Evolutionary conservation across 768 basidiomycete species (phyloP).

Genomic region (Hirschioporus abietinus): DNA sequence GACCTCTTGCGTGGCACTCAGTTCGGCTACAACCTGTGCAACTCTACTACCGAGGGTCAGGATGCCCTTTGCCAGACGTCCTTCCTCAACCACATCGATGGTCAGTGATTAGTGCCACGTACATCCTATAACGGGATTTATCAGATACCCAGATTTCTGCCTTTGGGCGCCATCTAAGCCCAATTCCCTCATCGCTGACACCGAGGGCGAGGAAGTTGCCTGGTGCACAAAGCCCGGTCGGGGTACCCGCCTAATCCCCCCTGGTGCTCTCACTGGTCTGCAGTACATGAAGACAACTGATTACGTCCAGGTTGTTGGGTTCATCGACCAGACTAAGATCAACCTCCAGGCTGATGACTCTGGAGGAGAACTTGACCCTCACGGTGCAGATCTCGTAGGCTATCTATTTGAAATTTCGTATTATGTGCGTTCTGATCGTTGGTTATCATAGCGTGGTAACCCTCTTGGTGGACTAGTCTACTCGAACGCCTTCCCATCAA

Average conservation of each 20-base stretch:
- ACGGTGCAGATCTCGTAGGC: constrained; percentile 59
- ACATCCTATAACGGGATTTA: constrained; percentile 18
- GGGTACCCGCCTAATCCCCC: constrained; percentile 72
- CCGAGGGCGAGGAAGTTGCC: constrained; percentile 67
- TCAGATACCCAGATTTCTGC: constrained; percentile 53
- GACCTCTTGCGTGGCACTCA: constrained; percentile 48
- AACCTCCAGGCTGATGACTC: constrained; percentile 47
- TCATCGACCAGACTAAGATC: constrained; percentile 55
- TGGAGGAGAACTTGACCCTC: constrained; percentile 77
- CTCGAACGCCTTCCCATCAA: constrained; percentile 48
- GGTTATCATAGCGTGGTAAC: constrained; percentile 58
- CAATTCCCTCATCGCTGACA: constrained; percentile 52
- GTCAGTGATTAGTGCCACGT: constrained; percentile 18
- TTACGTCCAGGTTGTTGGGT: constrained; percentile 59
- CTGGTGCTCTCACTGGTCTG: constrained; percentile 54
- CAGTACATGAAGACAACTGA: constrained; percentile 57
- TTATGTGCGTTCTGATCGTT: background rate
- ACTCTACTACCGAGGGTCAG: constrained; percentile 57
- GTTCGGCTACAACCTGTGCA: constrained; percentile 62
- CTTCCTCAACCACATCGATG: constrained; percentile 53
- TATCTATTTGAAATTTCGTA: too few species aligned
- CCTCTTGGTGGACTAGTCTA: constrained; percentile 69
- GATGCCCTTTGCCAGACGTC: constrained; percentile 66
- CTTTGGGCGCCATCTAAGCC: constrained; percentile 54
- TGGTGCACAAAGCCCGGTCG: constrained; percentile 71